Evolutionary conservation across 2,329 filamentous ascomycete species (phyloP), one percentile per base, ranked within the genome.

Genomic region (Dendryphion nanum): DNA sequence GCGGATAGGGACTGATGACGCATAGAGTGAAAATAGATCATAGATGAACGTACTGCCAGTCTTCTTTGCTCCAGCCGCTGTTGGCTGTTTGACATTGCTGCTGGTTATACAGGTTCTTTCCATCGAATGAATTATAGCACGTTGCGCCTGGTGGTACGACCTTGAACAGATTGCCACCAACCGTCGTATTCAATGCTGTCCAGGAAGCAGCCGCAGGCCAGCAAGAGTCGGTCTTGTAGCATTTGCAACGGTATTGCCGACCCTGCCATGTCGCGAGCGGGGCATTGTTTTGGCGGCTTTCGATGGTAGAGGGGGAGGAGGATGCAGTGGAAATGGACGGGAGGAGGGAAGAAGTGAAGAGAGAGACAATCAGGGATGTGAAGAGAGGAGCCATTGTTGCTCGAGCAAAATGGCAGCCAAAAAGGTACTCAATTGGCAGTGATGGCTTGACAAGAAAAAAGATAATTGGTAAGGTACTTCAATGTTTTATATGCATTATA

Each of bases 111-210:
- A 31, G 42, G 7, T 8, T 21, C 13, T 30, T 35, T 12, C 41
- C 37, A 26, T 38, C 29, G 13, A 44, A 38, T 5, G 32, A 17
- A 13, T 34, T 24, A 23, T 44, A 37, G 24, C 41, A 44, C 12
- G 18, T 23, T 5, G 38, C 38, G 15, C 33, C 38, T 2, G 24
- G 23, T 20, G 19, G 40, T 18, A 38, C 28, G 15, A 38, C 40
- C 33, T 37, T 17, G 20, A 29, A 29, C 15, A 57, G 64, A 4
- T 23, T 28, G 13, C 41, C 38, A 20, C 14, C 19, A 12, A 44
- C 38, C 8, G 38, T 44, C 10, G 33, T 37, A 30, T 44, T 44
- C 20, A 44, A 28, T 16, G 28, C 26, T 12, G 8, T 35, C 41
- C 41, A 44, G 18, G 17, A n/a, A 10, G 38, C 7, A 6, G 20